Evolutionary conservation across 2,329 filamentous ascomycete genomes (phyloP), one percentile per base, ranked within the genome.

Genomic region (Penicillium sp.): DNA sequence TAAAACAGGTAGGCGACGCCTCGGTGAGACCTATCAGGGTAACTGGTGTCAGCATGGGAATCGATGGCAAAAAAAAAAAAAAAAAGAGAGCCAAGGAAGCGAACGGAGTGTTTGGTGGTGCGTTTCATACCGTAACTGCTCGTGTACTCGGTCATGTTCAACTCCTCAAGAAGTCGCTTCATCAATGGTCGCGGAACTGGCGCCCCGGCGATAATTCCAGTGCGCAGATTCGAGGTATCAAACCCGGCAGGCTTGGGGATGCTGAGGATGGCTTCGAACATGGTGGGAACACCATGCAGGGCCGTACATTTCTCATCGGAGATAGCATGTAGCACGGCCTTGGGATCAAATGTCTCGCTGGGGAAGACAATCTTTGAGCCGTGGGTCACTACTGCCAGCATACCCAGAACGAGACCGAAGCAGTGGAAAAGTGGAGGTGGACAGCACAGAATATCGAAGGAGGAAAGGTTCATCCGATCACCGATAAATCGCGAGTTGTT

Each of bases 351-450:
- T 0, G 89, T 86, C 70, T 92, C 89, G 65, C 86, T 85, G 0
- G 91, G 91, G 71, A 92, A 92, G 10, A 94, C 87, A 55, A 93
- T 88, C 75, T 89, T 91, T 42, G 86, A 86, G 51, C 91, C 91
- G 73, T 93, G 90, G 0, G 89, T 92, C 56, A 93, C 78, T 47
- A 87, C 83, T 1, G 90, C 88, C 59, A 93, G 84, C 49, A 93
- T 82, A 9, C 91, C 91, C 3, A 93, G 85, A 0, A 93, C 90
- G 8, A 94, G 85, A 1, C 91, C 91, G 72, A 94, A 94, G 80
- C 91, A 94, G 80, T 95, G 92, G 81, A 95, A 95, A 3, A 95
- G 83, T 0, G 92, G 91, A 0, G 91, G 91, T 3, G 91, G 91
- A 74, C 91, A 95, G 80, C 91, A 94, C 12, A 95, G 82, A 8